These are phyloP conservation scores for Albifimbria verrucaria DNA, from an alignment of 2,329 filamentous ascomycete genomes.

Conservation along the genomic window DNA sequence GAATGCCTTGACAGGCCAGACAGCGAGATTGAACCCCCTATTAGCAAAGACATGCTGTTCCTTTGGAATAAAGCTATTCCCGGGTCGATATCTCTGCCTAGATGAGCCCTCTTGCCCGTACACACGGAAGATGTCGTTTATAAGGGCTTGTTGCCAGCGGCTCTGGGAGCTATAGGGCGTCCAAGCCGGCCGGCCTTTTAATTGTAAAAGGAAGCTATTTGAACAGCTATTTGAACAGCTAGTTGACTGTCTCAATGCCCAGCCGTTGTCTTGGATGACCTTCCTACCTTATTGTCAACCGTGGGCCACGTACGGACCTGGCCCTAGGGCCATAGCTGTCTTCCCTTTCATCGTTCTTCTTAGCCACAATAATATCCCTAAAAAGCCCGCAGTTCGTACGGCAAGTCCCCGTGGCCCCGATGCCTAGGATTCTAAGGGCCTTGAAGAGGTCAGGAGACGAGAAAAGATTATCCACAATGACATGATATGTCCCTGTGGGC, in stretches of 20 bases:
- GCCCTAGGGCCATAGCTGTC: neutral
- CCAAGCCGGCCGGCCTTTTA: neutral
- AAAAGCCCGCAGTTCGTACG: neutral
- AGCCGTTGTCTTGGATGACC: neutral
- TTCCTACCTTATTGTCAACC: neutral
- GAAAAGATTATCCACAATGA: constrained; percentile 15
- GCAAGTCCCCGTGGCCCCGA: neutral
- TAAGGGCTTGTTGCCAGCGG: neutral
- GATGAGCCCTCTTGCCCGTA: neutral
- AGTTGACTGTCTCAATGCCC: neutral
- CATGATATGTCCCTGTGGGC: constrained; percentile 8
- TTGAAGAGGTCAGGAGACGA: constrained; percentile 2
- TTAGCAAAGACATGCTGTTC: neutral
- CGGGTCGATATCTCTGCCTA: neutral
- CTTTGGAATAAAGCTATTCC: neutral
- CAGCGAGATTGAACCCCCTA: neutral
- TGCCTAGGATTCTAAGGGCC: no score
- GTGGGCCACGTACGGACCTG: neutral
- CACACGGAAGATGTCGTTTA: neutral
- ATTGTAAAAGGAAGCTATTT: neutral
- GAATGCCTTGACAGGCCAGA: neutral
- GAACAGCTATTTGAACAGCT: no score
- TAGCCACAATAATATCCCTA: neutral
- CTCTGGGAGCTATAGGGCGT: neutral
- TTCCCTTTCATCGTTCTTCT: neutral